Evolutionary conservation across 805 yeast species (phyloP), one percentile per base, ranked within the genome.

Genomic region (Yamadazyma ubonensis): DNA sequence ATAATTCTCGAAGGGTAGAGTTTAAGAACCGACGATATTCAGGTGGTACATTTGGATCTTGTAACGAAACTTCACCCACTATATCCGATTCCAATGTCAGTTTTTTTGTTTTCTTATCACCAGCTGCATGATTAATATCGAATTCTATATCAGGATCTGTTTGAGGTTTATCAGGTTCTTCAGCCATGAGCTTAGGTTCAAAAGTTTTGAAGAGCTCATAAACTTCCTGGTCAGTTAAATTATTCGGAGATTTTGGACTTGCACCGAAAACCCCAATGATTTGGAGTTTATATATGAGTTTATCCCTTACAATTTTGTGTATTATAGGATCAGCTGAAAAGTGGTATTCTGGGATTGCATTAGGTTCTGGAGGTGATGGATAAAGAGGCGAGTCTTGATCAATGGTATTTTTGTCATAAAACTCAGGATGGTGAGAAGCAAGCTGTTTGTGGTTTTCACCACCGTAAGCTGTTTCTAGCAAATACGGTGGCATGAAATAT

Each of bases 401-500:
- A 15, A 34, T n/a, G 16, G 10, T 5, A 15, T 37, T 37, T 14
- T n/a, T 12, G 17, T 14, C n/a, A 18, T 34, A 34, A 4, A 37
- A 12, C 12, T 23, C 35, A 5, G 35, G 35, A 19, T 15, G 22
- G 25, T 29, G 20, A 4, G 11, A 14, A 3, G 23, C 29, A 16
- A 39, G 19, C n/a, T 15, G 17, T 8, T 18, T 19, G 19, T 46
- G 45, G 12, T 66, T 50, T 34, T 52, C 50, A 5, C 59, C 58
- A 1, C 75, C 75, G 14, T 55, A 45, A 30, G 65, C 55, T 4
- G 72, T 62, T 36, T 65, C 53, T 12, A 69, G 62, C 26, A 69
- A 53, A 46, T 70, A 70, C 7, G 75, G 75, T 6, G 75, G 75
- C 10, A 70, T 64, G 17, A 65, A 53, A 45, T 67, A 65, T 11